phyloP scores from a whole-genome alignment of 306 rosid species.

The Quercus dentata region DNA sequence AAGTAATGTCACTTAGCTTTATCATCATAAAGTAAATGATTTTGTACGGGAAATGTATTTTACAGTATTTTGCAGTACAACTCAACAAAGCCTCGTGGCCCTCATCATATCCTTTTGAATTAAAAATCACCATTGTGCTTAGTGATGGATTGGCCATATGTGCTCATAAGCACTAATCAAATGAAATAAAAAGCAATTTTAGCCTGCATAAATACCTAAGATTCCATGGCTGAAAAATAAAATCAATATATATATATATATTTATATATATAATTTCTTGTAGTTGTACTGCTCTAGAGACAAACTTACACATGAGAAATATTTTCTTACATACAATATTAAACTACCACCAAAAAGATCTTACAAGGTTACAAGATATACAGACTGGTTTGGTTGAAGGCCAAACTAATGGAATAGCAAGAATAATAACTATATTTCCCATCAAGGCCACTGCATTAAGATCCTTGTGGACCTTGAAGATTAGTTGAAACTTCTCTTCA shows the following conservation, averaged over 20 bases:
- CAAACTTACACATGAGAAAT: slow-evolving; percentile 1
- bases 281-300: background rate
- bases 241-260: background rate
- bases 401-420: background rate
- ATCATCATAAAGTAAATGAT: too few species aligned
- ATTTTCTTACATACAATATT: background rate
- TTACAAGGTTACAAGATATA: background rate
- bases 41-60: too few species aligned
- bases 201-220: background rate
- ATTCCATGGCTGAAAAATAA: slow-evolving; percentile 1
- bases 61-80: background rate
- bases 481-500: background rate
- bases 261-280: background rate
- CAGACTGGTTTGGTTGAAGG: slow-evolving; percentile 11
- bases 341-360: background rate
- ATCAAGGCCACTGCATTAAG: background rate
- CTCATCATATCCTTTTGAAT: background rate
- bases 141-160: background rate
- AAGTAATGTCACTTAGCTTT: too few species aligned
- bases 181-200: background rate
- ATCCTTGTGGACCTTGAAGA: slow-evolving; percentile 4
- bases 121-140: background rate
- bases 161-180: background rate
- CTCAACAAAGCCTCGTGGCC: background rate
- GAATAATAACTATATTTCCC: background rate